These are phyloP conservation scores for Pythium graminicola DNA, from an alignment of 352 stramenopile genomes.

Conservation along the genomic window DNA sequence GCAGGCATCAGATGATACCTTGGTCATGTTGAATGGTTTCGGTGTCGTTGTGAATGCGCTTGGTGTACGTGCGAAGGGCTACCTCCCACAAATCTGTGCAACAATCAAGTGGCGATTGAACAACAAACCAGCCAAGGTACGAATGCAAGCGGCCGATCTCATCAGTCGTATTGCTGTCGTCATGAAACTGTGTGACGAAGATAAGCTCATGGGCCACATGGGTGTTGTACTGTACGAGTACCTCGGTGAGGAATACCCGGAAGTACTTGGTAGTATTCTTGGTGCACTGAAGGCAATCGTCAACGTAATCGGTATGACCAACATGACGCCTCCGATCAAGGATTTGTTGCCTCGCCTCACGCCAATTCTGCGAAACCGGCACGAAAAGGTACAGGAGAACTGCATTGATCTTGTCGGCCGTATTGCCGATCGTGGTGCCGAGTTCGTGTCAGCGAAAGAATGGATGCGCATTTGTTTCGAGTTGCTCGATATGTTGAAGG, in stretches of 20 bases:
- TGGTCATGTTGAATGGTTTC: slow-evolving; percentile 97
- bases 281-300: slow-evolving; percentile 98
- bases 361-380: slow-evolving; percentile 98
- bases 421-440: slow-evolving; percentile 96
- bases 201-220: slow-evolving; percentile 98
- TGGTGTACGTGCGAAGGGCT: slow-evolving; percentile 96
- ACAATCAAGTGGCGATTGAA: slow-evolving; percentile 99
- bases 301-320: slow-evolving; percentile 99
- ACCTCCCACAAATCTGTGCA: slow-evolving; percentile 97
- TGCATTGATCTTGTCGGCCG: slow-evolving; percentile 98
- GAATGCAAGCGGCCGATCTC: slow-evolving; percentile 98
- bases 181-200: slow-evolving; percentile 98
- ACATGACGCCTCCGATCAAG: slow-evolving; percentile 99
- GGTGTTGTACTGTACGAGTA: slow-evolving; percentile 99
- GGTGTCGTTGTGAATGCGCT: slow-evolving; percentile 97
- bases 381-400: slow-evolving; percentile 99
- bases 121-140: slow-evolving; percentile 97
- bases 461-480: slow-evolving; percentile 99
- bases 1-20: slow-evolving; percentile 90
- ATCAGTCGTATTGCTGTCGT: slow-evolving; percentile 98
- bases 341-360: slow-evolving; percentile 98
- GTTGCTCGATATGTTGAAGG: slow-evolving; percentile 98
- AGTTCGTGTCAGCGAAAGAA: slow-evolving; percentile 97
- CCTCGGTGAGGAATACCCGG: slow-evolving; percentile 99
- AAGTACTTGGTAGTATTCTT: slow-evolving; percentile 98